phyloP scores from a whole-genome alignment of 176 grass and related monocot species.

The Bothriochloa decipiens region DNA sequence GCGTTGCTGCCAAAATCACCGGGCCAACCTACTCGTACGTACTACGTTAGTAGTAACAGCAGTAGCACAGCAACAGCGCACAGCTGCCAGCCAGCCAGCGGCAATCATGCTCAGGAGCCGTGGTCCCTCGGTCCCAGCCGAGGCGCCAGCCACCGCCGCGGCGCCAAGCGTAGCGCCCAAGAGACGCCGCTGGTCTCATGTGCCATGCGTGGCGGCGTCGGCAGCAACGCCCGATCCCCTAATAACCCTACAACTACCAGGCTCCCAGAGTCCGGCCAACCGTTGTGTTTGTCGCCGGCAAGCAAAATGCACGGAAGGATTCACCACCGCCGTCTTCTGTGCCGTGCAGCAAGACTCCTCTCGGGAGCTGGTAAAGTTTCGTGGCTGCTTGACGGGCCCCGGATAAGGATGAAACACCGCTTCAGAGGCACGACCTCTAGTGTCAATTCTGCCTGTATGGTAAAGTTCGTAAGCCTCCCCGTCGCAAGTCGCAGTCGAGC shows the following conservation, averaged over 20 bases:
- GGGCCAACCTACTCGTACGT: background rate
- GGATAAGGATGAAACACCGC: conserved; percentile 24
- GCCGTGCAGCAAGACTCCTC: conserved; percentile 1
- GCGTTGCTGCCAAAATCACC: conserved; percentile 19
- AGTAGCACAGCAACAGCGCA: background rate
- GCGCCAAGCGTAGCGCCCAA: background rate
- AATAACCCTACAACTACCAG: background rate
- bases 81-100: background rate
- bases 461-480: background rate
- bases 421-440: no score
- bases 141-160: background rate
- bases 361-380: background rate
- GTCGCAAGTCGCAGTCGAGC: conserved; percentile 6
- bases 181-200: no score
- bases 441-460: background rate
- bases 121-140: background rate
- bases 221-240: background rate
- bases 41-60: background rate
- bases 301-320: conserved; percentile 13
- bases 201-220: background rate
- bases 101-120: background rate
- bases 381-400: background rate
- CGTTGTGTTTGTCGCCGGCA: background rate
- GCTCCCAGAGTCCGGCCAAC: background rate
- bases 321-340: background rate